Evolutionary conservation across 2,329 filamentous ascomycete species (phyloP).

Genomic region (Ceratocystis albifundus): DNA sequence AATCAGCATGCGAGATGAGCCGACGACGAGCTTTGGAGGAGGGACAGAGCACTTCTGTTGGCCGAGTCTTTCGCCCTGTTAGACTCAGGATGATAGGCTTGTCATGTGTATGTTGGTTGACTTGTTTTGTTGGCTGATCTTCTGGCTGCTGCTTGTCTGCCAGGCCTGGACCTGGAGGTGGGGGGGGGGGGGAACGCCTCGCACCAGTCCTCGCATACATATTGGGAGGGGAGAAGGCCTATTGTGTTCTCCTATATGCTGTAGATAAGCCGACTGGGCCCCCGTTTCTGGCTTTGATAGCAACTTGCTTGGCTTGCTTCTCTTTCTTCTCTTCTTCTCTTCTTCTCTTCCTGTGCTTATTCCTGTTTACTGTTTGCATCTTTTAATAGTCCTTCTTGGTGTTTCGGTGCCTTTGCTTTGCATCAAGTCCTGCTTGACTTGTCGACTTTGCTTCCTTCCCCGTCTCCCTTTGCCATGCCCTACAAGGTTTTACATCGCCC

Average conservation of each 20-base stretch:
- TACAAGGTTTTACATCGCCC: constrained; percentile 49
- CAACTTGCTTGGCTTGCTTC: background rate
- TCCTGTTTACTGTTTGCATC: background rate
- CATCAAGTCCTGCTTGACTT: background rate
- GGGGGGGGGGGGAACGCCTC: background rate
- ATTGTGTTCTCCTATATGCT: background rate
- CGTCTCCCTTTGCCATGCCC: constrained; percentile 21
- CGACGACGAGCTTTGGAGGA: background rate
- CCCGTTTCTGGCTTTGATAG: constrained; percentile 9
- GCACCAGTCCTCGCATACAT: background rate
- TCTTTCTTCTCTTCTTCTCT: background rate
- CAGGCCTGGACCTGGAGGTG: too few species aligned
- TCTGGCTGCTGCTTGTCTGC: too few species aligned
- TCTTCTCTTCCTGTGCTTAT: background rate
- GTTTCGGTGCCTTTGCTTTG: background rate
- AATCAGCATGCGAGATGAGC: constrained; percentile 7
- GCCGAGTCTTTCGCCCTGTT: too few species aligned
- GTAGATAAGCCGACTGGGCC: constrained; percentile 15
- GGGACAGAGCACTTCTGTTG: background rate
- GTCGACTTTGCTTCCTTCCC: background rate
- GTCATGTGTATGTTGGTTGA: too few species aligned
- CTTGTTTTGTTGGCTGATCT: too few species aligned
- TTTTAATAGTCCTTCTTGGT: constrained; percentile 2
- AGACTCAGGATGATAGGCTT: too few species aligned
- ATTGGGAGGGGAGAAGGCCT: too few species aligned